Conservation (phyloP, 257 asterid genomes). For the Fraxinus excelsior region DNA sequence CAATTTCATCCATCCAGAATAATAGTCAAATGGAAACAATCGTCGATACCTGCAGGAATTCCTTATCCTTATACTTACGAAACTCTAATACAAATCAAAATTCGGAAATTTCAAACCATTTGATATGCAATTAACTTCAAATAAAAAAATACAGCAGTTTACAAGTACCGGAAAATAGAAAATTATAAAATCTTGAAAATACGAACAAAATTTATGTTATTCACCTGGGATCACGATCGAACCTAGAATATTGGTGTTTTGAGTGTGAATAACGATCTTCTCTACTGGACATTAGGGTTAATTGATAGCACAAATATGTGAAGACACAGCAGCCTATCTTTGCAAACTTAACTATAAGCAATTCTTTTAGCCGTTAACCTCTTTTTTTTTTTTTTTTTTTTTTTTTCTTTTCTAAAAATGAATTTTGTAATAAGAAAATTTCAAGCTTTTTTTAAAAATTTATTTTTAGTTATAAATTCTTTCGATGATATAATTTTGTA, state of each 20-base stretch:
- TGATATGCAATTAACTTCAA: neutral
- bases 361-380: too few relatives aligned
- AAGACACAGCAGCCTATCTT: too few relatives aligned
- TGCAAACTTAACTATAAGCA: too few relatives aligned
- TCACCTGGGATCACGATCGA: constrained; percentile 82
- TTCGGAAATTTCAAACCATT: neutral
- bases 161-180: neutral
- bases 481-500: too few relatives aligned
- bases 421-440: too few relatives aligned
- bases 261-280: constrained; percentile 62
- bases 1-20: neutral
- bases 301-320: neutral
- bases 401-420: too few relatives aligned
- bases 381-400: too few relatives aligned
- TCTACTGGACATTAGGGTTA: constrained; percentile 60
- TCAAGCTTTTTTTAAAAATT: too few relatives aligned
- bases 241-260: constrained; percentile 69
- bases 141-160: neutral
- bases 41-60: neutral
- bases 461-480: too few relatives aligned
- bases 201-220: neutral
- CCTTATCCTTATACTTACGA: neutral
- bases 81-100: neutral
- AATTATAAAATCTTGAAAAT: constrained; percentile 1
- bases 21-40: neutral